Evolutionary conservation across 73 alveolate species (phyloP), one percentile per base, ranked within the genome.

Genomic region (Urostyla sp.): DNA sequence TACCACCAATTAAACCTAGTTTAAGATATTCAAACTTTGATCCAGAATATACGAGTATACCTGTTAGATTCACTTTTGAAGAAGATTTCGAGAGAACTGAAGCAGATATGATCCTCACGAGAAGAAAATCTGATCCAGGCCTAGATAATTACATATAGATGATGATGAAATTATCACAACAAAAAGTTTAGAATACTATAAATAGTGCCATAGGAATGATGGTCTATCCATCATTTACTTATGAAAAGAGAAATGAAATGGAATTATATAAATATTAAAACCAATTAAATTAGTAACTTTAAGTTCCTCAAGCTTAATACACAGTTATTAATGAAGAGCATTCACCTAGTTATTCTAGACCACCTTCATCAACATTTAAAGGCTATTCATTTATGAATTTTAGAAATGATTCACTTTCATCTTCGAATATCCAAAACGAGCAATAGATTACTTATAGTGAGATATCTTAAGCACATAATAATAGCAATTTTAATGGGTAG

Each of bases 41-140:
- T 49, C 81, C 88, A 8, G 88, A 76, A 37, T 76, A 76, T 24
- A 76, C 78, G 1, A 61, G 36, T 56, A 67, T 76, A n/a, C 78
- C 67, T 16, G 72, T 76, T 34, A 34, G 79, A 37, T 63, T 63
- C 30, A 63, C 79, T n/a, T 63, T 27, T 38, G 79, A 63, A 21
- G 79, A 63, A 40, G 79, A 63, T 23, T 63, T 63, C 26, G 18
- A 63, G 11, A 31, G 23, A 16, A 57, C 79, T 4, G 13, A 20
- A 34, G 15, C 15, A 10, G 4, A 63, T n/a, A 40, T 40, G 51
- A 48, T 63, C 7, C 79, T 43, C 28, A 63, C 79, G 44, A 63
- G 79, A 63, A 63, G 79, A 63, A 63, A 43, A 8, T 43, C 61
- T 40, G 79, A 63, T 46, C 79, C 79, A 10, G 79, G 79, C 24